Conservation (phyloP, 2,329 filamentous ascomycete genomes). For the Cladophialophora chaetospira region DNA sequence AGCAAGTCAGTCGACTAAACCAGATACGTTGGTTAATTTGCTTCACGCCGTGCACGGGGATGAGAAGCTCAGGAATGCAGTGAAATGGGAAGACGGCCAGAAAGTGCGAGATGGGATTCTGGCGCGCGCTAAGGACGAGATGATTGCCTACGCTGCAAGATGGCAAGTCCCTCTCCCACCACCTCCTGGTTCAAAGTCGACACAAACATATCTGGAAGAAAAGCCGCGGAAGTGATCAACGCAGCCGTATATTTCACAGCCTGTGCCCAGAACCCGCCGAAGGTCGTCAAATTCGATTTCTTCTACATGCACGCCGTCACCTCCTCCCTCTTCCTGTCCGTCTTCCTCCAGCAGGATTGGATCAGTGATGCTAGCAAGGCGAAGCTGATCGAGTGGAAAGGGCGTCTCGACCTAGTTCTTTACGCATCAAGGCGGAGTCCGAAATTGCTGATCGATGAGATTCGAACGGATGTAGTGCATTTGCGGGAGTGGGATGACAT, state of each 20-base stretch:
- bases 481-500: not conserved
- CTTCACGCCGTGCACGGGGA: not conserved
- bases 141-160: not conserved
- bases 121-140: not conserved
- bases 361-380: not conserved
- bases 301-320: slow-evolving; percentile 13
- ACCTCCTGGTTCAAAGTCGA: no score
- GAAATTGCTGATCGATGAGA: slow-evolving; percentile 3
- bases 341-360: slow-evolving; percentile 3
- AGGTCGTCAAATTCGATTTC: slow-evolving; percentile 9
- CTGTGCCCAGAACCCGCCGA: not conserved
- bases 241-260: slow-evolving; percentile 5
- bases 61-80: not conserved
- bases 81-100: slow-evolving; percentile 2
- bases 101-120: slow-evolving; percentile 9
- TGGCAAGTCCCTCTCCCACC: not conserved
- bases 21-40: not conserved
- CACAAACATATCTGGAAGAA: not conserved
- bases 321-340: slow-evolving; percentile 1
- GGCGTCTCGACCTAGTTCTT: slow-evolving; percentile 3
- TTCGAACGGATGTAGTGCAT: not conserved
- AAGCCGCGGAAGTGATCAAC: slow-evolving; percentile 8
- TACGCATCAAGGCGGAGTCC: not conserved
- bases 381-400: slow-evolving; percentile 4
- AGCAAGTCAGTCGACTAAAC: not conserved